Conservation (phyloP, 352 stramenopile species). For the Phytopythium boreale region DNA sequence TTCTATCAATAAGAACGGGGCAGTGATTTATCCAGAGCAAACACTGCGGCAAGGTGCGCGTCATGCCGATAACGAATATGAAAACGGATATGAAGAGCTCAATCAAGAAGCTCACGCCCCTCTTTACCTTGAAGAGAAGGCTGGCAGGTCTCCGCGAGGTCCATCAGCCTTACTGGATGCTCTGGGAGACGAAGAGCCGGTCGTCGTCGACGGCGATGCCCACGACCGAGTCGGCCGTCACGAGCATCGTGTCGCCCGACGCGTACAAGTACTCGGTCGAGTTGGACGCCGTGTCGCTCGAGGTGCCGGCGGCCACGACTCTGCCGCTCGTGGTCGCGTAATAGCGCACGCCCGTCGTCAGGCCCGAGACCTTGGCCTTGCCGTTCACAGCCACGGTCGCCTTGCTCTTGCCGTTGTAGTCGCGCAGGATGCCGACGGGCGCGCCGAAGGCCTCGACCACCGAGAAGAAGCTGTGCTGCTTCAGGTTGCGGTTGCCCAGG, state of each 20-base stretch:
- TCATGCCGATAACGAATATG: not conserved
- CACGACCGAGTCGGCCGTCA: constrained; percentile 54
- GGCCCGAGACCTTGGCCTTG: constrained; percentile 28
- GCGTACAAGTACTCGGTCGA: constrained; percentile 40
- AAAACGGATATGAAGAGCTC: not conserved
- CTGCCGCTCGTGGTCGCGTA: constrained; percentile 58
- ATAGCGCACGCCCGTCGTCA: constrained; percentile 34
- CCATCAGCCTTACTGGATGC: constrained; percentile 19
- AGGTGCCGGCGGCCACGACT: constrained; percentile 20
- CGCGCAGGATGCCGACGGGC: constrained; percentile 45
- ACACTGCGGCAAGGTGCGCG: not conserved
- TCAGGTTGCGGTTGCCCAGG: constrained; percentile 31
- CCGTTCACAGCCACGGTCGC: constrained; percentile 28
- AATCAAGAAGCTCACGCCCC: not conserved
- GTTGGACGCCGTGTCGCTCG: constrained; percentile 7
- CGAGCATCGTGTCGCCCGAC: constrained; percentile 24
- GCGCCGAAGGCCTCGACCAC: constrained; percentile 43
- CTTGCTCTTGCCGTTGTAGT: constrained; percentile 24
- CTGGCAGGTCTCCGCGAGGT: not conserved
- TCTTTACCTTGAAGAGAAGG: constrained; percentile 1
- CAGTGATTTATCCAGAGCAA: not conserved
- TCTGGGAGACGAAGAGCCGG: constrained; percentile 57
- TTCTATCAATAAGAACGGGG: too few species aligned
- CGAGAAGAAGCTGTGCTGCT: constrained; percentile 36
- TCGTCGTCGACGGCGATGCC: constrained; percentile 46